phyloP scores from a whole-genome alignment of 495 filamentous ascomycete species.

The Hypoxylon cercidicola region DNA sequence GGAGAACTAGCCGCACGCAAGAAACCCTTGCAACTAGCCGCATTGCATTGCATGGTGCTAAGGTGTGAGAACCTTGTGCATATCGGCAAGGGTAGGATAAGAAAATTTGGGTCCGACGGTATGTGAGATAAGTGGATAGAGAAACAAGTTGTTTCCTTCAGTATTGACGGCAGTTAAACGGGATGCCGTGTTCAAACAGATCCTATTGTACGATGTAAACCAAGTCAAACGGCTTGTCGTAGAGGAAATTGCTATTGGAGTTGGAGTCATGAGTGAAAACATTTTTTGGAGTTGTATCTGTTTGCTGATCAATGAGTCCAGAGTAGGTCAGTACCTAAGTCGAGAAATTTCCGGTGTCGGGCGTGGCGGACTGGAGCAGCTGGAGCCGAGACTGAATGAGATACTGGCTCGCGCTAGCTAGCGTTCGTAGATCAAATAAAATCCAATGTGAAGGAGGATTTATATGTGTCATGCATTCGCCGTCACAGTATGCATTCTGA shows the following conservation, averaged over 20 bases:
- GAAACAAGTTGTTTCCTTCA: background rate
- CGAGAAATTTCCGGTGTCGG: conserved; percentile 42
- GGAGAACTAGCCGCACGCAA: conserved; percentile 39
- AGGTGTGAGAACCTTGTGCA: conserved; percentile 17
- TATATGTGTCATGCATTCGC: conserved; percentile 43
- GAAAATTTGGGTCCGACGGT: conserved; percentile 1
- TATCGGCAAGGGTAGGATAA: conserved; percentile 21
- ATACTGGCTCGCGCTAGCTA: conserved; percentile 32
- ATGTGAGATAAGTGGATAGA: conserved; percentile 2
- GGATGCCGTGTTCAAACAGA: background rate
- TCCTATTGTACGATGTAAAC: background rate
- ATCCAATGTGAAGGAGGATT: conserved; percentile 25
- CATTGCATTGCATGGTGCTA: conserved; percentile 36
- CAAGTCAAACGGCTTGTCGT: background rate
- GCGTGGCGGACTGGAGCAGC: conserved; percentile 31
- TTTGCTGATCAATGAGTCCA: conserved; percentile 26
- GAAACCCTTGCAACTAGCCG: conserved; percentile 35
- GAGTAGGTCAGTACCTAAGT: background rate
- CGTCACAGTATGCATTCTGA: conserved; percentile 22
- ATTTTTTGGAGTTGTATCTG: conserved; percentile 2
- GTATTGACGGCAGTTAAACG: background rate
- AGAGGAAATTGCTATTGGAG: background rate
- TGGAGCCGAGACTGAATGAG: conserved; percentile 31
- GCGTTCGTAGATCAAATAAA: conserved; percentile 26
- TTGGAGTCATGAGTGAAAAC: conserved; percentile 1